Base-by-base conservation (phyloP, 192 early-diverging fungal species). In the Hyaloraphidium curvatum region DNA sequence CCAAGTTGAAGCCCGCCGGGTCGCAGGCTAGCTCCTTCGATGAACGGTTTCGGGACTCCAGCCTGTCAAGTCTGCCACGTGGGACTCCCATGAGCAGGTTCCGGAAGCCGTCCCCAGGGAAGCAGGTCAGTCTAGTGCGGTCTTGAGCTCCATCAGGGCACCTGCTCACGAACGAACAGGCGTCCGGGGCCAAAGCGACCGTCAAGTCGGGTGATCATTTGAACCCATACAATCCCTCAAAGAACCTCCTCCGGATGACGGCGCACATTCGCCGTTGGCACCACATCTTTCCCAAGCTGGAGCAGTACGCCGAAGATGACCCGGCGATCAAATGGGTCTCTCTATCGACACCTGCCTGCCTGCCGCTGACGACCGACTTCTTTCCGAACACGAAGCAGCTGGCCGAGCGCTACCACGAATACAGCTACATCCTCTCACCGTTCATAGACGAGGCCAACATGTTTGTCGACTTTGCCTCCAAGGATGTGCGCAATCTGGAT, bases 361-460 rank as follows among this genome's bases (percentile, higher is more conserved):
- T 98, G 31, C 94, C 94, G 5, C 62, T 98, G 35, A 92, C 89
- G 0, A 91, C 86, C 0, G 86, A 93, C 56, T 90, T 74, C 43
- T 80, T 81, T 51, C 83, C 80, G 11, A 68, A 84, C 1, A 56
- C 53, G 3, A 76, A 84, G 50, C 81, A 91, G 51, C 63, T 91
- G 0, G 55, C 58, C 29, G 61, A 67, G 3, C 62, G 70, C 9
- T 97, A 89, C 65, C 59, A 69, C n/a, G 75, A 86, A 56, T 84
- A 84, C 59, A 78, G 74, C 35, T 87, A 88, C 57, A 78, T 73
- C 0, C 72, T 87, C 9, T 81, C 78, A 0, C 64, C 67, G 14
- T 68, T 65, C n/a, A 19, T 48, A 30, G 78, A 76, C 16, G 66
- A 65, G 25, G 54, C 55, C 2, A 68, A 67, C 21, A 61, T 68